Conservation (phyloP, 2,329 filamentous ascomycete genomes). For the Sphaerostilbella broomeana region DNA sequence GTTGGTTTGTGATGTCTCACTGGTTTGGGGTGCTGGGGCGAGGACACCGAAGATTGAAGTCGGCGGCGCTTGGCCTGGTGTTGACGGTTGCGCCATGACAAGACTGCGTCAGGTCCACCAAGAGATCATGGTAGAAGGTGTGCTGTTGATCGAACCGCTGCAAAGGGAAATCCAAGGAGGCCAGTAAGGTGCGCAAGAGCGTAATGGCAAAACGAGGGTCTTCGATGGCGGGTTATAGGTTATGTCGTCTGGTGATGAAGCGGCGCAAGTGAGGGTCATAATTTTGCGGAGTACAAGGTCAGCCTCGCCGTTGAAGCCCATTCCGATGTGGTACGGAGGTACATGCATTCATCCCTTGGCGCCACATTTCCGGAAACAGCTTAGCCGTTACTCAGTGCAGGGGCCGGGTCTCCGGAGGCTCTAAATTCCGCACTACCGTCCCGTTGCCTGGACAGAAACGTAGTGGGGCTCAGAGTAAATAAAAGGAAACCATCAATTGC, state of each 20-base stretch:
- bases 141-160: too few species aligned
- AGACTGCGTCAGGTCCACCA: conserved; percentile 17
- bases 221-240: conserved; percentile 6
- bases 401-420: conserved; percentile 18
- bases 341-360: neutral
- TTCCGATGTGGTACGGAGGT: conserved; percentile 11
- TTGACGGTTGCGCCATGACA: conserved; percentile 40
- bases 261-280: conserved; percentile 12
- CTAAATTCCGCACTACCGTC: conserved; percentile 14
- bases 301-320: conserved; percentile 1
- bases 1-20: conserved; percentile 21
- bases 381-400: conserved; percentile 14
- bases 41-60: conserved; percentile 45
- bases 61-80: conserved; percentile 34
- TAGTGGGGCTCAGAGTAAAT: conserved; percentile 39
- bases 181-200: too few species aligned
- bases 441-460: conserved; percentile 31
- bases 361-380: conserved; percentile 1
- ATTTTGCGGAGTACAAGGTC: conserved; percentile 11
- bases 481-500: conserved; percentile 31
- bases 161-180: too few species aligned
- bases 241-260: too few species aligned
- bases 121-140: conserved; percentile 8
- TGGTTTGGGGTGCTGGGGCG: conserved; percentile 19
- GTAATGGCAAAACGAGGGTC: neutral